Conservation (phyloP, 371 early-diverging fungal species). For the Mucor velutinosus region DNA sequence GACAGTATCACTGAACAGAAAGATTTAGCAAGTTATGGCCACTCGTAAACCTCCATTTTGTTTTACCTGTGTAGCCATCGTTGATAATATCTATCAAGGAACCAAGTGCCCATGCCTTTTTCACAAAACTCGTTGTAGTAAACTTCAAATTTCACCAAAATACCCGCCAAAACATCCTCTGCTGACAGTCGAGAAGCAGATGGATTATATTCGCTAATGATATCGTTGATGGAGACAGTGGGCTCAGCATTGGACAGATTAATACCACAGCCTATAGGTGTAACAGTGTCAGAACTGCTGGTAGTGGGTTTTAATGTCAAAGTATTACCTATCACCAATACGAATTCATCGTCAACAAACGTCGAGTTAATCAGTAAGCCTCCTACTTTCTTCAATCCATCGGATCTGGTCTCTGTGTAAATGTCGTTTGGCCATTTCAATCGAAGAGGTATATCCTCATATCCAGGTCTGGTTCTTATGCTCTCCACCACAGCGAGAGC, state of each 20-base stretch:
- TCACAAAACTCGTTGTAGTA: constrained; percentile 70
- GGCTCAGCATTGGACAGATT: constrained; percentile 84
- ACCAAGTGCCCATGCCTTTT: constrained; percentile 70
- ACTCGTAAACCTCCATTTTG: background rate
- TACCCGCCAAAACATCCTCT: constrained; percentile 76
- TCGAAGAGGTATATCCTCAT: constrained; percentile 75
- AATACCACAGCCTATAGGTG: constrained; percentile 71
- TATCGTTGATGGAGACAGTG: constrained; percentile 82
- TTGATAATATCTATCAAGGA: constrained; percentile 74
- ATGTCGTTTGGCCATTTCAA: constrained; percentile 98
- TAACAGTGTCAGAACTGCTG: background rate
- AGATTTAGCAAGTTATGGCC: background rate
- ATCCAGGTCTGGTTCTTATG: constrained; percentile 69
- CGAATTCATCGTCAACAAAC: constrained; percentile 67
- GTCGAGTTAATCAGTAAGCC: constrained; percentile 87
- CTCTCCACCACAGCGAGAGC: constrained; percentile 84
- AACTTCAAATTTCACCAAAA: constrained; percentile 74
- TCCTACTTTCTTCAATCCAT: constrained; percentile 75
- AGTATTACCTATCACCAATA: constrained; percentile 76
- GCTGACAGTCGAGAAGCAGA: constrained; percentile 45
- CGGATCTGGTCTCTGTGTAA: constrained; percentile 57
- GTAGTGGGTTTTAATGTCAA: background rate
- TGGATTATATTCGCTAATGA: constrained; percentile 63
- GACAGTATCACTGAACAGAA: constrained; percentile 50
- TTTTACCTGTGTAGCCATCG: constrained; percentile 85